Evolutionary conservation across 441 rosid species (phyloP).

Genomic region (Populus tomentosa): DNA sequence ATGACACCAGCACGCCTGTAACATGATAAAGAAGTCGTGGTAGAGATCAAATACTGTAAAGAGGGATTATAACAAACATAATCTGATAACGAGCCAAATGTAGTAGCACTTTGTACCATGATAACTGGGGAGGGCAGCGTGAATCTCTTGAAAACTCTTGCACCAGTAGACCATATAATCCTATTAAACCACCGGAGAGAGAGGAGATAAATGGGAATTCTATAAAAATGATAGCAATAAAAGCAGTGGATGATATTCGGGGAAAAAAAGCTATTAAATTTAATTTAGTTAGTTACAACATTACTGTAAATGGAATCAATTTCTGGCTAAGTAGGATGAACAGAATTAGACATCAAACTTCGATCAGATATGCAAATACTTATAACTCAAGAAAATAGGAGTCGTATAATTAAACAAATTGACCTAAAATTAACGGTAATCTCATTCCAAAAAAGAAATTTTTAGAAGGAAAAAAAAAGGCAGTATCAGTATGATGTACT

Average conservation of each 20-base stretch:
- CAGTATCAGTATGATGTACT: conserved; percentile 29
- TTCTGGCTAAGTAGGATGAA: not conserved
- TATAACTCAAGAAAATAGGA: not conserved
- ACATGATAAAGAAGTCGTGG: conserved; percentile 15
- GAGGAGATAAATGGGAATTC: not conserved
- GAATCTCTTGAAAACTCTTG: not conserved
- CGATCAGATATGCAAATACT: not conserved
- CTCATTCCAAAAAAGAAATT: not conserved
- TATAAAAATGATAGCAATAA: too few species aligned
- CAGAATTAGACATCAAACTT: not conserved
- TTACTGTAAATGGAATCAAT: not conserved
- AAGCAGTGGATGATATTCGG: not conserved
- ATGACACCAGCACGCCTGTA: conserved; percentile 91
- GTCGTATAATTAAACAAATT: not conserved
- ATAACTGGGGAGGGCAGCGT: not conserved
- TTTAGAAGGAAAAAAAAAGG: not conserved
- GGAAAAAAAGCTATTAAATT: not conserved
- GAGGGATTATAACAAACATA: not conserved
- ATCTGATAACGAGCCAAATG: not conserved
- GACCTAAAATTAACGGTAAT: not conserved
- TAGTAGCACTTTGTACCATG: not conserved
- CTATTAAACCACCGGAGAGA: not conserved
- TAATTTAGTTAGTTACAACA: not conserved
- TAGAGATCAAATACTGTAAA: conserved; percentile 1
- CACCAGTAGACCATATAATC: conserved; percentile 5